Conservation (phyloP, 2,329 filamentous ascomycete genomes). For the Aspergillus melleus region DNA sequence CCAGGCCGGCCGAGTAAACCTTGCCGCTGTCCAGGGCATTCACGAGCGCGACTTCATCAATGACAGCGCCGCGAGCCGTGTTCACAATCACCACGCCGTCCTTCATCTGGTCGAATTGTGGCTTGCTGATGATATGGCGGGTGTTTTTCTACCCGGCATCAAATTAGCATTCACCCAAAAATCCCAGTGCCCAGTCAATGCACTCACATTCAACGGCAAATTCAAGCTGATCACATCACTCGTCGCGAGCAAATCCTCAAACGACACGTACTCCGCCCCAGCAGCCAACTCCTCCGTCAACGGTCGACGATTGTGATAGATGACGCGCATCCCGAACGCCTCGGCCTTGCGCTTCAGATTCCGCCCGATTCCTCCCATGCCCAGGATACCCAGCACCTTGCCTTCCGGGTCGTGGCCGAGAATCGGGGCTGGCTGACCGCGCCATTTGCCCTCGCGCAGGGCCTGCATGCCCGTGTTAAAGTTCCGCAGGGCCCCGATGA, state of each 20-base stretch:
- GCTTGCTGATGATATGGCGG: conserved; percentile 70
- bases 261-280: conserved; percentile 54
- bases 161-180: background rate
- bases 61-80: conserved; percentile 78
- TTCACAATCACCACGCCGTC: conserved; percentile 74
- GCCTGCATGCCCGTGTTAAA: conserved; percentile 66
- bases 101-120: conserved; percentile 77
- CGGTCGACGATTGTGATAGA: conserved; percentile 71
- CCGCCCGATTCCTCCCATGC: conserved; percentile 82
- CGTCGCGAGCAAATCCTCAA: conserved; percentile 68
- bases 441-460: conserved; percentile 68
- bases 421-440: conserved; percentile 54
- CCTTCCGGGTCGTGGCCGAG: conserved; percentile 76
- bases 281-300: conserved; percentile 54
- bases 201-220: conserved; percentile 72
- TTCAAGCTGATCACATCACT: conserved; percentile 81
- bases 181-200: background rate
- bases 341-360: conserved; percentile 73
- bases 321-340: conserved; percentile 72
- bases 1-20: conserved; percentile 70
- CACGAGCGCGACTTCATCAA: conserved; percentile 79
- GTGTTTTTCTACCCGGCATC: conserved; percentile 56
- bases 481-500: conserved; percentile 75
- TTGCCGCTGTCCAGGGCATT: conserved; percentile 68
- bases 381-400: conserved; percentile 76